A percentile compares a stretch with the other conserved stretches of the same genome.
Evolutionary conservation across 202 grass and related monocot genomes (phyloP).

Genomic region (Carex arenaria): DNA sequence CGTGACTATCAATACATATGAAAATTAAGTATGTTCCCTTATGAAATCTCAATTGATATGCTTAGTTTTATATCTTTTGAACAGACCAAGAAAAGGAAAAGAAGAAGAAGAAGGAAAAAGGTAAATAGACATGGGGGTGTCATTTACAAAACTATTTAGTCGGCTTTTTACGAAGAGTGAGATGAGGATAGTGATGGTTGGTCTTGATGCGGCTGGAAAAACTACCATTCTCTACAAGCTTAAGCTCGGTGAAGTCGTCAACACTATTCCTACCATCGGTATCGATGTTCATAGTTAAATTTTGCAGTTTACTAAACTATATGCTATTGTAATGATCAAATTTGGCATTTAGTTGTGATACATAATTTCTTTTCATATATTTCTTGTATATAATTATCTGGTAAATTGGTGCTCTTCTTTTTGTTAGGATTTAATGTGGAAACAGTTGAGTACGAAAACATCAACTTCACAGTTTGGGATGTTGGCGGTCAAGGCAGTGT

Average conservation of each 20-base stretch:
- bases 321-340: neutral
- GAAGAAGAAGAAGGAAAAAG: neutral
- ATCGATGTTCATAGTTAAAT: neutral
- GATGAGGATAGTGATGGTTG: constrained; percentile 31
- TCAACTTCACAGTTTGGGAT: constrained; percentile 51
- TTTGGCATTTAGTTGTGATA: neutral
- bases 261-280: constrained; percentile 34
- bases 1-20: no score
- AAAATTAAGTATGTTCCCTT: neutral
- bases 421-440: constrained; percentile 38
- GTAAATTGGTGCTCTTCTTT: neutral
- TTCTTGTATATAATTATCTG: neutral
- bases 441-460: constrained; percentile 40
- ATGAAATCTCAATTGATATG: neutral
- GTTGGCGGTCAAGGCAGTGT: constrained; percentile 39
- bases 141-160: constrained; percentile 30
- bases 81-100: neutral
- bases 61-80: neutral
- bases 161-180: constrained; percentile 20
- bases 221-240: constrained; percentile 42
- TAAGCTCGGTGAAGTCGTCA: constrained; percentile 38
- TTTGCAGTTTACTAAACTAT: neutral
- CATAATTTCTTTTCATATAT: neutral
- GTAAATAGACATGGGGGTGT: constrained; percentile 23
- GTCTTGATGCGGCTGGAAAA: constrained; percentile 34